These are phyloP conservation scores for Colletotrichum simmondsii DNA, from an alignment of 2,329 filamentous ascomycete genomes.

Conservation along the genomic window DNA sequence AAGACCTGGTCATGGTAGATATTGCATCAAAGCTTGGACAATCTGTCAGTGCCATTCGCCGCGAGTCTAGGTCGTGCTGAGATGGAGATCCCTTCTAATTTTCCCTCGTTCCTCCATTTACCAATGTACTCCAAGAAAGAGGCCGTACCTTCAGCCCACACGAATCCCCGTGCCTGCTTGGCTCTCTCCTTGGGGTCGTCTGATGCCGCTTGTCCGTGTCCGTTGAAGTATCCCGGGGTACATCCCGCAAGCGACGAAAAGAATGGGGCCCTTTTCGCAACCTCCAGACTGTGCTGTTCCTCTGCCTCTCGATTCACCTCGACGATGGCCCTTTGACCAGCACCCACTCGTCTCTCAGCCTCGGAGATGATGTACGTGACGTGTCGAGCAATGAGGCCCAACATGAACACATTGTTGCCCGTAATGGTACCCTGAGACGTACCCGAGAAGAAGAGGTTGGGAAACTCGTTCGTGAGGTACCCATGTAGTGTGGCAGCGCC, in stretches of 20 bases:
- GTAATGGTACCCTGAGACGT: background rate
- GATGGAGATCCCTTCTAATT: background rate
- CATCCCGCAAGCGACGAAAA: background rate
- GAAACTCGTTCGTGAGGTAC: slow-evolving; percentile 34
- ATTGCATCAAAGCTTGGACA: background rate
- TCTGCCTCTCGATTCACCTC: background rate
- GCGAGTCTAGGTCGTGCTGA: background rate
- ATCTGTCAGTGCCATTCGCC: background rate
- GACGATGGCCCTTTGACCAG: background rate
- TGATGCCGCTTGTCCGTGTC: background rate
- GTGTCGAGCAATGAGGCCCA: slow-evolving; percentile 52
- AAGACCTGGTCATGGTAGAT: no score
- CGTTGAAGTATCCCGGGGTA: background rate
- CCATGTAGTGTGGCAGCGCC: slow-evolving; percentile 34
- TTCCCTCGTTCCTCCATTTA: background rate
- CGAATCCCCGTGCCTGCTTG: background rate
- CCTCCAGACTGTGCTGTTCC: background rate
- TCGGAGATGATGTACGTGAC: slow-evolving; percentile 50
- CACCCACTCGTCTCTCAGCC: background rate
- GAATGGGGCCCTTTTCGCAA: background rate
- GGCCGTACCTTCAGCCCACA: background rate
- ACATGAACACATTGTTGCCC: background rate
- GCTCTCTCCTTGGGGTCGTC: background rate
- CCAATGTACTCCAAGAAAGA: background rate
- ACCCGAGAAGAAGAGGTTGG: slow-evolving; percentile 37